Conservation (phyloP, 192 early-diverging fungal genomes). For the Irineochytrium annulatum region DNA sequence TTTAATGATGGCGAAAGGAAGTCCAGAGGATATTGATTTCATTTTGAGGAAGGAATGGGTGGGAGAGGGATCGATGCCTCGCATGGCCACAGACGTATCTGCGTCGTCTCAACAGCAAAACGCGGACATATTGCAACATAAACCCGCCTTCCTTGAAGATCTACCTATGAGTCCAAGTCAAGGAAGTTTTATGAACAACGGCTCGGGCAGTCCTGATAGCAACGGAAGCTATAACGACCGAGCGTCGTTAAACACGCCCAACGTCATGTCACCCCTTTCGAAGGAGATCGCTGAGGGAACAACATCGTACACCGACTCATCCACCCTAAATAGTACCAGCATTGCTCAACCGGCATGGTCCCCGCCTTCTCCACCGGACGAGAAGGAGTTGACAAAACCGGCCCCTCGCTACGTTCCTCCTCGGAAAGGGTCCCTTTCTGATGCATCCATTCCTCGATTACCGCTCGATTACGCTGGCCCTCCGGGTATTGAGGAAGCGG, state of each 20-base stretch:
- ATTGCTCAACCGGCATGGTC: not conserved
- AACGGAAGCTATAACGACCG: no score
- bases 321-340: not conserved
- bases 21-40: slow-evolving; percentile 39
- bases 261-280: not conserved
- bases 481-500: not conserved
- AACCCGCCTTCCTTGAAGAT: slow-evolving; percentile 32
- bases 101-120: no score
- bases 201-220: no score
- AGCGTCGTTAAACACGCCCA: no score
- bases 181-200: not conserved
- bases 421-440: slow-evolving; percentile 2
- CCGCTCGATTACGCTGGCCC: not conserved
- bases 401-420: not conserved
- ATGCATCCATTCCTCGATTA: not conserved
- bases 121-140: slow-evolving; percentile 12
- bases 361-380: slow-evolving; percentile 4
- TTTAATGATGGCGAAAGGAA: slow-evolving; percentile 24
- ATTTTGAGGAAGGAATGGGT: slow-evolving; percentile 32
- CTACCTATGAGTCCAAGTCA: slow-evolving; percentile 16
- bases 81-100: not conserved
- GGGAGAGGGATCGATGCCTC: slow-evolving; percentile 18
- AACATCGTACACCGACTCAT: not conserved
- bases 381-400: not conserved
- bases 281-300: not conserved